Evolutionary conservation across 345 rosid species (phyloP).

Genomic region (Corchorus olitorius): DNA sequence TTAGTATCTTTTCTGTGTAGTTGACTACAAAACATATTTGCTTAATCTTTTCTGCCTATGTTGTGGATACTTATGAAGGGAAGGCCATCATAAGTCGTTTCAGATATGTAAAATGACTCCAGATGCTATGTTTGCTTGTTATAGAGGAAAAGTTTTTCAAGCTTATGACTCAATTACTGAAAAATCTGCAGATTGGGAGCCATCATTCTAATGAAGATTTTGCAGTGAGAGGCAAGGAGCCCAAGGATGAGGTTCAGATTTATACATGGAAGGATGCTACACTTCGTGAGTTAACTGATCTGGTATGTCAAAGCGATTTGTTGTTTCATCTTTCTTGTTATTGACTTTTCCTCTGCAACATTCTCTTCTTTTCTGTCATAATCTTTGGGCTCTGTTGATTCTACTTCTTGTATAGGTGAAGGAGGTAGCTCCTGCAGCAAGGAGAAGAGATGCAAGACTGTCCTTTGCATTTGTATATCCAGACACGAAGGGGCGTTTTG

Average conservation of each 20-base stretch:
- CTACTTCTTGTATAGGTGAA: constrained; percentile 52
- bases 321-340: neutral
- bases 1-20: no score
- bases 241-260: constrained; percentile 94
- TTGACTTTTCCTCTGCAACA: constrained; percentile 4
- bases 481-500: constrained; percentile 72
- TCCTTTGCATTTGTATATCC: constrained; percentile 95
- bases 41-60: no score
- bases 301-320: constrained; percentile 44
- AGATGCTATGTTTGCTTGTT: neutral
- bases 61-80: neutral
- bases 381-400: constrained; percentile 4
- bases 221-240: constrained; percentile 96
- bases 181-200: constrained; percentile 61
- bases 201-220: constrained; percentile 84
- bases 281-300: constrained; percentile 83
- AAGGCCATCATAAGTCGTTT: neutral
- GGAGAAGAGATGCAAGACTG: constrained; percentile 85
- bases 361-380: neutral
- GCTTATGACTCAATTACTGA: neutral
- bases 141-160: neutral
- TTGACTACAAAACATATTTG: no score
- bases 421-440: constrained; percentile 91
- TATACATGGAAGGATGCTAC: constrained; percentile 98
- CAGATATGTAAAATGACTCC: neutral